Percentiles rank a stretch among this genome's conserved stretches.
Conservation (phyloP, 2,329 filamentous ascomycete genomes). For the Fulvia fulva region DNA sequence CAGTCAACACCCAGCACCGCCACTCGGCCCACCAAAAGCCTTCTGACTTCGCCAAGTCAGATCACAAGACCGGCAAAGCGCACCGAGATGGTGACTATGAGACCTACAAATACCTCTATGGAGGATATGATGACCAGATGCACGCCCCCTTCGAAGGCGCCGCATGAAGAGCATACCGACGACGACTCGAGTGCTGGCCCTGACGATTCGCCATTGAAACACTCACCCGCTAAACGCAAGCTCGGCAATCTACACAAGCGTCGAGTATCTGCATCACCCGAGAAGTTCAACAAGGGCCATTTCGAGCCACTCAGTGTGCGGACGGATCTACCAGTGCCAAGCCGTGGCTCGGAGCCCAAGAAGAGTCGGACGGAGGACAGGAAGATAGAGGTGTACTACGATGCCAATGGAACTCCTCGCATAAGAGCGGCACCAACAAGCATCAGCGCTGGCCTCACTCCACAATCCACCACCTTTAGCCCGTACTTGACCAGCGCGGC, state of each 20-base stretch:
- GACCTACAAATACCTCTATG: constrained; percentile 20
- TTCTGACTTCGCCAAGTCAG: constrained; percentile 15
- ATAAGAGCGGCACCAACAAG: constrained; percentile 7
- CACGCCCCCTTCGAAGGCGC: constrained; percentile 10
- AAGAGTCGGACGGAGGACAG: constrained; percentile 14
- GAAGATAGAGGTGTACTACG: constrained; percentile 24
- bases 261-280: constrained; percentile 23
- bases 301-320: constrained; percentile 25
- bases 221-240: not conserved
- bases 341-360: constrained; percentile 14
- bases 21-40: constrained; percentile 9
- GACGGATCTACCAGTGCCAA: constrained; percentile 6
- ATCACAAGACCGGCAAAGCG: constrained; percentile 15
- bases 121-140: constrained; percentile 17
- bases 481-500: not conserved
- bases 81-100: constrained; percentile 8
- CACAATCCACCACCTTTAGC: not conserved
- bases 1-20: constrained; percentile 11
- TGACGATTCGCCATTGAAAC: not conserved
- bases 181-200: not conserved
- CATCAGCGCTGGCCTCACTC: constrained; percentile 1
- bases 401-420: constrained; percentile 19
- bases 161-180: not conserved
- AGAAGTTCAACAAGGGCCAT: constrained; percentile 26
- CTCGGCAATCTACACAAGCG: constrained; percentile 25